Base-by-base conservation (phyloP, 1,284 basidiomycete species). In the Tylopilus sp. region DNA sequence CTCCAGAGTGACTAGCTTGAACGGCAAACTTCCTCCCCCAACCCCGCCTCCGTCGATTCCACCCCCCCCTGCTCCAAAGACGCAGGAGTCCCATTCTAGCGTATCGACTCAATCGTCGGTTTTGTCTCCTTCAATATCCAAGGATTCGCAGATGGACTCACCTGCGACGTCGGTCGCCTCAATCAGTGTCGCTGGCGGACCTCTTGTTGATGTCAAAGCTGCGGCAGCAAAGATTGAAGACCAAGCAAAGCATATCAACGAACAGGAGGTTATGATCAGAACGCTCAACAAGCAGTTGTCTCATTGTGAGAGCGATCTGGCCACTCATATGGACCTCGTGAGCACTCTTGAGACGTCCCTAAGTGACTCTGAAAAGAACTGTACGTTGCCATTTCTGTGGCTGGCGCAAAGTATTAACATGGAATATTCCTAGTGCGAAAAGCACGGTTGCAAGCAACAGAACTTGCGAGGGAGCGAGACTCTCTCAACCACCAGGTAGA, bases 261-360 rank as follows among this genome's bases (percentile, higher is more conserved):
- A 93, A 71, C 88, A 91, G 63, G 89, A 92, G 58, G 79, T 77
- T 42, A 91, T 89, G 87, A 92, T 96, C 73, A 89, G 90, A 71
- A 93, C 87, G 29, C 78, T 97, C 49, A 92, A 92, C 70, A 92
- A 94, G 69, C 92, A 94, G 69, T 70, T 97, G 46, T 83, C 83
- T 28, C 92, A 95, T 66, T 94, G 92, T 64, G 92, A 96, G 70
- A 83, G 78, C 53, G 92, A 96, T 68, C 74, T 96, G 51, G 89
- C 93, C 60, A 86, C 89, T 44, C 92, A 95, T 65, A 92, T 93
- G 77, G 91, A 96, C 65, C 79, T 95, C 48, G 91, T 94, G 53
- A 79, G 74, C 52, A 87, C 85, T 16, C 74, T 94, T 23, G 91
- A 93, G 71, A 81, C 82, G 34, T 89, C 89, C 29, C 74, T 95